Conservation (phyloP, 2,329 filamentous ascomycete genomes). For the Chalara sp. region DNA sequence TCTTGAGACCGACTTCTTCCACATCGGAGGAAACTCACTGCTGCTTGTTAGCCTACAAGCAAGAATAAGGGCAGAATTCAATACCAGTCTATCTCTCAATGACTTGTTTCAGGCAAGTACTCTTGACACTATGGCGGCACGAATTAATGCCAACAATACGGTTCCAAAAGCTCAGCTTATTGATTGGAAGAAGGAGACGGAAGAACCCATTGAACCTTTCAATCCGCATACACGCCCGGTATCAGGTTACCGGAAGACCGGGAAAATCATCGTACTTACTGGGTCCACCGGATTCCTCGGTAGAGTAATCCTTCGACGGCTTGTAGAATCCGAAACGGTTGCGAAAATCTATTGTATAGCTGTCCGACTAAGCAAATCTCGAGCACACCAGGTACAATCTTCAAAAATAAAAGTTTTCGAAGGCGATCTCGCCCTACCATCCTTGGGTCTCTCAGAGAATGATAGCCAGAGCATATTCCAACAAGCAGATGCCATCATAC, state of each 20-base stretch:
- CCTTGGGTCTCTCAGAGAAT: too few relatives aligned
- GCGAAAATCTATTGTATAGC: too few relatives aligned
- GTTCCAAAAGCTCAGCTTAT: conserved; percentile 7
- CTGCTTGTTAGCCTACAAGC: conserved; percentile 25
- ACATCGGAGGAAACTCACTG: conserved; percentile 30
- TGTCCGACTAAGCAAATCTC: too few relatives aligned
- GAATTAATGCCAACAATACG: too few relatives aligned
- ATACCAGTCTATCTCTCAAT: conserved; percentile 13
- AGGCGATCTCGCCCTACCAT: too few relatives aligned
- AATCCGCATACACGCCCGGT: background rate
- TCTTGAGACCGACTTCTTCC: conserved; percentile 25
- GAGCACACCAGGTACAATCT: too few relatives aligned
- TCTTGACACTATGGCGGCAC: conserved; percentile 18
- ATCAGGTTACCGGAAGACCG: background rate
- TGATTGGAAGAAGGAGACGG: conserved; percentile 13
- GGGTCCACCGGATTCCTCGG: conserved; percentile 36
- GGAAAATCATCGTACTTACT: conserved; percentile 25
- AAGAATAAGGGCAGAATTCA: conserved; percentile 18
- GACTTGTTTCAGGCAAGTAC: conserved; percentile 20
- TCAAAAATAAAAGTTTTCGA: too few relatives aligned
- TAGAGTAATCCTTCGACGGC: too few relatives aligned
- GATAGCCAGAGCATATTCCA: too few relatives aligned
- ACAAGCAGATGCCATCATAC: too few relatives aligned
- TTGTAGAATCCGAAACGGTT: too few relatives aligned
- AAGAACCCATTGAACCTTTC: conserved; percentile 2